Evolutionary conservation across 2,329 filamentous ascomycete genomes (phyloP).

Genomic region (Fonsecaea erecta): DNA sequence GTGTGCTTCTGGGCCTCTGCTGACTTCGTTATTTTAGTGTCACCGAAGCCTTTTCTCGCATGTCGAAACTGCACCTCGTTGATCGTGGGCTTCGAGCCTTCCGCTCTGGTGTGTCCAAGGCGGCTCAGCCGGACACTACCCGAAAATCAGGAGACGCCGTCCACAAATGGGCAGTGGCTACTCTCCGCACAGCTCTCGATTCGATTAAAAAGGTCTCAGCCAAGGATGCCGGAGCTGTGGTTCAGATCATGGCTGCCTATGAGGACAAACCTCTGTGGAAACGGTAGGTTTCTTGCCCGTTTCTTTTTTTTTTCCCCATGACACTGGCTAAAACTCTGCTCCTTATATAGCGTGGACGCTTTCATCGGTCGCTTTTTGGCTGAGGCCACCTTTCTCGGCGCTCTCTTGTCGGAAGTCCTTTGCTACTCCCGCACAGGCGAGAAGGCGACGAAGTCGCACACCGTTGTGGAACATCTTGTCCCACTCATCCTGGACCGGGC

Average conservation of each 20-base stretch:
- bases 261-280: background rate
- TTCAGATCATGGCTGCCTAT: background rate
- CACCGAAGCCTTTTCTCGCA: slow-evolving; percentile 9
- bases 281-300: too few species aligned
- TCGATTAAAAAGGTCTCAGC: background rate
- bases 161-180: background rate
- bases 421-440: background rate
- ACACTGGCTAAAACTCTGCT: background rate
- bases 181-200: background rate
- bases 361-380: background rate
- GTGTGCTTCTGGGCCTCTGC: background rate
- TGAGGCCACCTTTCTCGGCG: background rate
- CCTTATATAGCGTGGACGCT: background rate
- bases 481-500: background rate
- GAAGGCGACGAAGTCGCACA: background rate
- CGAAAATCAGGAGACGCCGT: background rate
- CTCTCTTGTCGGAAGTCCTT: background rate
- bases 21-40: background rate
- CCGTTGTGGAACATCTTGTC: background rate
- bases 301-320: background rate
- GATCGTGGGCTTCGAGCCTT: slow-evolving; percentile 16
- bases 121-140: background rate
- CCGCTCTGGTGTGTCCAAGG: background rate
- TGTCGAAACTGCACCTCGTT: slow-evolving; percentile 16
- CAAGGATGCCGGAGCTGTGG: background rate